These are phyloP conservation scores for Dendryphion nanum DNA, from an alignment of 2,329 filamentous ascomycete genomes.

Conservation along the genomic window DNA sequence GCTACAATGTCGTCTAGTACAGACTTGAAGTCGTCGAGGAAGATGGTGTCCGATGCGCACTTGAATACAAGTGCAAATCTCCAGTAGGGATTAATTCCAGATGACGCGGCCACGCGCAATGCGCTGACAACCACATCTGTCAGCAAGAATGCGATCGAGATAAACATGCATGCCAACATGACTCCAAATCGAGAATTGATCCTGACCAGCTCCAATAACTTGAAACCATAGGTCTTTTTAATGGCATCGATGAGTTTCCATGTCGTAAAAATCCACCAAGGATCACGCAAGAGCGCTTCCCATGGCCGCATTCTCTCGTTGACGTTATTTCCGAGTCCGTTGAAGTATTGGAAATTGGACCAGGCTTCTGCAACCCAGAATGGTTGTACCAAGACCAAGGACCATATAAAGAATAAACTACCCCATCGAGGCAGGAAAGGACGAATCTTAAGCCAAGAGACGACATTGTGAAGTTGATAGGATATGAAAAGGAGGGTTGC, in stretches of 20 bases:
- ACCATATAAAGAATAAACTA: constrained; percentile 31
- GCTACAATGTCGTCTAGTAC: constrained; percentile 33
- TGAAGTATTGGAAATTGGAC: constrained; percentile 38
- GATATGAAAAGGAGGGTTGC: constrained; percentile 36
- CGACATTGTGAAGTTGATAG: constrained; percentile 35
- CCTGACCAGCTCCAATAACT: constrained; percentile 19
- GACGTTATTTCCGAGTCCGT: constrained; percentile 25
- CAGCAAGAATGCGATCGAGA: constrained; percentile 30
- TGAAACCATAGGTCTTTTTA: constrained; percentile 33
- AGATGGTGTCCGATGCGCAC: constrained; percentile 36
- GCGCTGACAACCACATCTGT: constrained; percentile 32
- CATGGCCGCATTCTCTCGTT: constrained; percentile 30
- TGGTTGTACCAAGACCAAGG: constrained; percentile 30
- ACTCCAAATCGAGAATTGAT: constrained; percentile 33
- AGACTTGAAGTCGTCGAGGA: constrained; percentile 38
- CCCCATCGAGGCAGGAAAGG: constrained; percentile 35
- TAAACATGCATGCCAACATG: constrained; percentile 34
- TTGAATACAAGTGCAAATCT: constrained; percentile 37
- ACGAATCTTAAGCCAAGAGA: constrained; percentile 36
- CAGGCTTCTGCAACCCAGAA: constrained; percentile 37
- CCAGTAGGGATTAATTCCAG: constrained; percentile 38
- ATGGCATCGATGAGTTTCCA: constrained; percentile 31
- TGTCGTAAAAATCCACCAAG: constrained; percentile 39
- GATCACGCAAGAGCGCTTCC: constrained; percentile 32
- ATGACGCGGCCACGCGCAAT: constrained; percentile 19